Conservation (phyloP, 768 basidiomycete genomes). For the Tricholoma bakamatsutake region DNA sequence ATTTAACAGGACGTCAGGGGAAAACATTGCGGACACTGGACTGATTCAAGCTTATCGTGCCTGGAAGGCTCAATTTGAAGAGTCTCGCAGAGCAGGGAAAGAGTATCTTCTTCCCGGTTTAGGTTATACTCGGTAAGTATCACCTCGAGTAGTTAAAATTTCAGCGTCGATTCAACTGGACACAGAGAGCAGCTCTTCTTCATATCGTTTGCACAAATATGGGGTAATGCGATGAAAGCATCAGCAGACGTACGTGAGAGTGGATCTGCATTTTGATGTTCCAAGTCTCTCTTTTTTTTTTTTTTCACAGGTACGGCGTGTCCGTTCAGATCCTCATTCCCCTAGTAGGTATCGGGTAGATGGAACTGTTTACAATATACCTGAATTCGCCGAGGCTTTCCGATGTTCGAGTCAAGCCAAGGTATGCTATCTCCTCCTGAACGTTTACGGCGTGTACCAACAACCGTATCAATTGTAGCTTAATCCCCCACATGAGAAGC, state of each 20-base stretch:
- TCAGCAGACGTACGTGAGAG: slow-evolving; percentile 56
- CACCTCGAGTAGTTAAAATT: neutral
- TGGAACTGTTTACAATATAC: slow-evolving; percentile 83
- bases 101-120: slow-evolving; percentile 83
- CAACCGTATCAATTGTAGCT: slow-evolving; percentile 36
- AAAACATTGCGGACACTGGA: slow-evolving; percentile 86
- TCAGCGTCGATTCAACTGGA: slow-evolving; percentile 2
- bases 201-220: slow-evolving; percentile 83
- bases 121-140: slow-evolving; percentile 56
- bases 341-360: slow-evolving; percentile 75
- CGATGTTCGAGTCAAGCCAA: slow-evolving; percentile 71
- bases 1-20: slow-evolving; percentile 71
- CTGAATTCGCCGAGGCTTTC: slow-evolving; percentile 86
- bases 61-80: slow-evolving; percentile 75
- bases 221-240: slow-evolving; percentile 78
- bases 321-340: slow-evolving; percentile 87
- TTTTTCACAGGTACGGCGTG: slow-evolving; percentile 54
- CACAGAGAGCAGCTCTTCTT: slow-evolving; percentile 90
- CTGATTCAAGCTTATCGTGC: slow-evolving; percentile 85
- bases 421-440: slow-evolving; percentile 35
- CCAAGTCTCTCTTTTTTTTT: neutral
- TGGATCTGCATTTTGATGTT: neutral
- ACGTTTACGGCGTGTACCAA: neutral
- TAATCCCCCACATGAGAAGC: slow-evolving; percentile 76
- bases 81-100: slow-evolving; percentile 48